Evolutionary conservation across 805 yeast genomes (phyloP).

Genomic region (Cephaloascus fragrans): DNA sequence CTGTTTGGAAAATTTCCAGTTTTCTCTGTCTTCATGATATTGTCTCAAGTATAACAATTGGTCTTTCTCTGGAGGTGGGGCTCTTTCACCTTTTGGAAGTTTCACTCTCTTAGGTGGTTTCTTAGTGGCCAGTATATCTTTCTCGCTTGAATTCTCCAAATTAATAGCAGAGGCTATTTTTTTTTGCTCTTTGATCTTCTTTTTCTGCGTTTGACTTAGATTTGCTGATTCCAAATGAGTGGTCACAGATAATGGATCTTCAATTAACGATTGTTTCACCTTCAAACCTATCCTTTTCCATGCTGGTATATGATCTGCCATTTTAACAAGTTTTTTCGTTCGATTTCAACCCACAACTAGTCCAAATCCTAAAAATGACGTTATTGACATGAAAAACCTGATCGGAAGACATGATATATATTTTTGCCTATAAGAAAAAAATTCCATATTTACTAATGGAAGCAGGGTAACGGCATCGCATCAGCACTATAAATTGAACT

Average conservation of each 20-base stretch:
- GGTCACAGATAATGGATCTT: constrained; percentile 34
- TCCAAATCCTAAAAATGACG: no score
- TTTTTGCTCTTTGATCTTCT: constrained; percentile 26
- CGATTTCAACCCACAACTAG: neutral
- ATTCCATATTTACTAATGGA: neutral
- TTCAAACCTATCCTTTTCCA: constrained; percentile 75
- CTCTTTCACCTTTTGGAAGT: constrained; percentile 56
- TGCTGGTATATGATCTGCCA: constrained; percentile 44
- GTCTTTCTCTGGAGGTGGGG: constrained; percentile 62
- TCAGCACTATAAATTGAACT: neutral
- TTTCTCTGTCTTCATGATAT: constrained; percentile 41
- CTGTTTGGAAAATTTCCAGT: constrained; percentile 82
- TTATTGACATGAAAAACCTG: no score
- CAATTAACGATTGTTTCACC: constrained; percentile 35
- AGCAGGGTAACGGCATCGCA: neutral
- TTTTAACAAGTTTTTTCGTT: neutral
- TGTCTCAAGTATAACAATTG: constrained; percentile 58
- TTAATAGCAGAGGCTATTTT: constrained; percentile 13
- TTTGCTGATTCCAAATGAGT: constrained; percentile 34
- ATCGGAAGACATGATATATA: no score
- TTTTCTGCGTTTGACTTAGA: constrained; percentile 31
- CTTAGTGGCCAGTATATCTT: no score
- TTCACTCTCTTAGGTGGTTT: constrained; percentile 66
- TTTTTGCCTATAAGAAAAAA: neutral
- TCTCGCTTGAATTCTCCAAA: constrained; percentile 4